phyloP scores from a whole-genome alignment of 371 early-diverging fungal genomes.

The Cokeromyces recurvatus region DNA sequence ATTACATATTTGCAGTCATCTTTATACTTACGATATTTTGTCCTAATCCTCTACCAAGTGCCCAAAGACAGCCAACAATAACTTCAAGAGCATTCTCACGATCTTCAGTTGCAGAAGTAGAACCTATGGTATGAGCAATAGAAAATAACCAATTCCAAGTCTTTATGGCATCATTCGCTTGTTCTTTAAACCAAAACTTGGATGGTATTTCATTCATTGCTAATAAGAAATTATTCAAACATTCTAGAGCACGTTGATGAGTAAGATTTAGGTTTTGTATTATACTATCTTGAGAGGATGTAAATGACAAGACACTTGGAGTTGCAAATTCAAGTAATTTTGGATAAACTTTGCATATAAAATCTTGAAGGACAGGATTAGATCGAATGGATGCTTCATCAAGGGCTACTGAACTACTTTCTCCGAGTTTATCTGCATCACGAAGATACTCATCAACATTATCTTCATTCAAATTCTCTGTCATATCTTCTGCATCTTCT shows the following conservation, averaged over 20 bases:
- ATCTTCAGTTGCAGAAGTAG: constrained; percentile 29
- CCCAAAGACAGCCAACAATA: constrained; percentile 71
- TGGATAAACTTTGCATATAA: constrained; percentile 45
- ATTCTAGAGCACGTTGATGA: constrained; percentile 69
- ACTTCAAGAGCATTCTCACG: constrained; percentile 52
- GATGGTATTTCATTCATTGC: constrained; percentile 65
- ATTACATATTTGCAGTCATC: background rate
- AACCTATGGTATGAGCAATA: constrained; percentile 36
- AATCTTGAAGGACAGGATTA: constrained; percentile 45
- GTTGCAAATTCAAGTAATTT: constrained; percentile 49
- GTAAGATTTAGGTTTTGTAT: constrained; percentile 35
- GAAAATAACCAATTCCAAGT: constrained; percentile 65
- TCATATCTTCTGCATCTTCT: constrained; percentile 36
- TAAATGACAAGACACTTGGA: constrained; percentile 50
- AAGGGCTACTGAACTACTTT: constrained; percentile 14
- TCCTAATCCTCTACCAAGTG: constrained; percentile 63
- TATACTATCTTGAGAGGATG: constrained; percentile 25
- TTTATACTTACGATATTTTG: constrained; percentile 48
- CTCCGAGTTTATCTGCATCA: constrained; percentile 19
- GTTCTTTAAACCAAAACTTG: constrained; percentile 64
- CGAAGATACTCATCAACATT: constrained; percentile 42
- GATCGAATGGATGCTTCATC: constrained; percentile 22
- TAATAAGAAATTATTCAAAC: constrained; percentile 73
- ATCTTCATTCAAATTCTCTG: constrained; percentile 40
- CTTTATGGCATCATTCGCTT: constrained; percentile 45